Conservation (phyloP, 805 yeast species). For the Candida railenensis region DNA sequence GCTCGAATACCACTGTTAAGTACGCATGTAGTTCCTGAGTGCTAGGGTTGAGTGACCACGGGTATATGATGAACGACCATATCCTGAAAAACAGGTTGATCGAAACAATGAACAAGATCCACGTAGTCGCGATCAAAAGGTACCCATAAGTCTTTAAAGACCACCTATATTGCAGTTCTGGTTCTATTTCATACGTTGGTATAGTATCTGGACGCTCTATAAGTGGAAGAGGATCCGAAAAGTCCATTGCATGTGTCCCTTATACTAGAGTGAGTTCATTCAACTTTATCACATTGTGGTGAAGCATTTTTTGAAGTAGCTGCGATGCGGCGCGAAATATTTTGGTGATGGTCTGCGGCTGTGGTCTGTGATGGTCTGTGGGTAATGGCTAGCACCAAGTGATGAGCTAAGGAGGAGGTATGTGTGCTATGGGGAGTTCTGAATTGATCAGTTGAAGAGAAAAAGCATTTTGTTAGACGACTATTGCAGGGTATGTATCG, state of each 20-base stretch:
- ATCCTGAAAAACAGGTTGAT: slow-evolving; percentile 32
- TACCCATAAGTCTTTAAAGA: slow-evolving; percentile 23
- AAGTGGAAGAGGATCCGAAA: slow-evolving; percentile 19
- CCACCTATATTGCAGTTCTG: slow-evolving; percentile 5
- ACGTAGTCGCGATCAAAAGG: slow-evolving; percentile 24
- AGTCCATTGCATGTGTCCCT: slow-evolving; percentile 4
- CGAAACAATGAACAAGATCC: slow-evolving; percentile 33
- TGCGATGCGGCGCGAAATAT: too few species aligned
- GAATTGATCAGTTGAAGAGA: too few species aligned
- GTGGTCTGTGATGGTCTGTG: too few species aligned
- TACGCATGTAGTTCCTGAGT: slow-evolving; percentile 11
- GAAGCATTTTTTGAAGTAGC: too few species aligned
- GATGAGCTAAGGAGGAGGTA: too few species aligned
- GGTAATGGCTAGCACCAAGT: too few species aligned
- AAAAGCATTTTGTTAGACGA: too few species aligned
- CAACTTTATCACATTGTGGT: too few species aligned
- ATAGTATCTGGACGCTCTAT: slow-evolving; percentile 14
- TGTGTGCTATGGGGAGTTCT: too few species aligned
- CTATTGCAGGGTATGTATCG: neutral
- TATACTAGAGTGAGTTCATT: neutral
- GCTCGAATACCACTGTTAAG: slow-evolving; percentile 15
- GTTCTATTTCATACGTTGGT: slow-evolving; percentile 8
- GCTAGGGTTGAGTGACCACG: slow-evolving; percentile 16
- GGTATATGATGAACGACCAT: slow-evolving; percentile 34
- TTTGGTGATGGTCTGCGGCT: too few species aligned